A percentile compares a stretch with the other conserved stretches of the same genome.
Conservation (phyloP, 805 yeast genomes). For the Ogataea nakhonphanomensis region DNA sequence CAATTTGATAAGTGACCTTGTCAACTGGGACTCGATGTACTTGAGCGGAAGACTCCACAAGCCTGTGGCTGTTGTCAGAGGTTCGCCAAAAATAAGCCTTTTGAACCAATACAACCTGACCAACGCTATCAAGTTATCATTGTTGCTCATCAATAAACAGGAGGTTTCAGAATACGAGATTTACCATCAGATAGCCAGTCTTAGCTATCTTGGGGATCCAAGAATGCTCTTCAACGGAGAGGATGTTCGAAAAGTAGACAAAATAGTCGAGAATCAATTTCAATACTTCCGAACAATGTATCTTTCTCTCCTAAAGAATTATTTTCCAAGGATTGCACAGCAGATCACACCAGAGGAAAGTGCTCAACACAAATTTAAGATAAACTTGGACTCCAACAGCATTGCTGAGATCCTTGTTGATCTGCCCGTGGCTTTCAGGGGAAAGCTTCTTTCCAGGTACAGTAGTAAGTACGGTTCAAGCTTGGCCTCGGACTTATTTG, state of each 20-base stretch:
- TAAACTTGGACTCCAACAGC: constrained; percentile 34
- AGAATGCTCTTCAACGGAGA: constrained; percentile 86
- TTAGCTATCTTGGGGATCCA: constrained; percentile 89
- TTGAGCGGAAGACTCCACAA: constrained; percentile 92
- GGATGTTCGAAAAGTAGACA: constrained; percentile 81
- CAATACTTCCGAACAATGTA: constrained; percentile 68
- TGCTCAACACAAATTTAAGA: constrained; percentile 19
- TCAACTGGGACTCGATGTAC: constrained; percentile 83
- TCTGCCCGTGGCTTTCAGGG: constrained; percentile 51
- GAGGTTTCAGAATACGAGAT: constrained; percentile 43
- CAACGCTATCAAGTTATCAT: constrained; percentile 70
- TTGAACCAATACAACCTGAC: constrained; percentile 74
- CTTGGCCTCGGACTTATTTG: constrained; percentile 30
- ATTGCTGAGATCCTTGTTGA: constrained; percentile 40
- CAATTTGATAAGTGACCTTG: constrained; percentile 60
- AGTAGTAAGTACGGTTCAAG: constrained; percentile 21
- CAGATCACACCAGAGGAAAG: constrained; percentile 21
- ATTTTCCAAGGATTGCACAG: constrained; percentile 35
- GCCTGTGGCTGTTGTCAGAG: constrained; percentile 76
- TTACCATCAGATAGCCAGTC: constrained; percentile 69
- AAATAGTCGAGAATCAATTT: constrained; percentile 79
- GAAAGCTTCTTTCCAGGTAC: constrained; percentile 34
- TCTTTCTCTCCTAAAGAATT: constrained; percentile 52
- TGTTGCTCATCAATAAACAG: constrained; percentile 46
- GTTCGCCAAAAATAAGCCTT: constrained; percentile 58